Evolutionary conservation across 805 yeast species (phyloP).

Genomic region (Debaryomyces prosopidis): DNA sequence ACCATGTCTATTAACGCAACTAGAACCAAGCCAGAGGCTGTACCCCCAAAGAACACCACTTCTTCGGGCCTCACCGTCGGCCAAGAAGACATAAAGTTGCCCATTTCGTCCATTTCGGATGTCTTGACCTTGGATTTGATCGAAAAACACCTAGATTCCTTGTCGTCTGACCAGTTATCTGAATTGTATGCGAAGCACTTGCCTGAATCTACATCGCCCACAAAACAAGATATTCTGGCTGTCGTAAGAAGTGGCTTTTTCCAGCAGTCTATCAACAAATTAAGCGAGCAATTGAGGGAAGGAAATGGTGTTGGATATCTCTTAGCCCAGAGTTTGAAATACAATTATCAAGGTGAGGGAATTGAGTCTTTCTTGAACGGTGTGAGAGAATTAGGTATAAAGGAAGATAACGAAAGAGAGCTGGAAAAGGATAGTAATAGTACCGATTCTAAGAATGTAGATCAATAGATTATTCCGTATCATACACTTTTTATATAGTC

Average conservation of each 20-base stretch:
- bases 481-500: not conserved
- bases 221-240: slow-evolving; percentile 38
- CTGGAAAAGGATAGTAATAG: too few species aligned
- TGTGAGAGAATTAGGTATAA: slow-evolving; percentile 23
- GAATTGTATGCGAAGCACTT: slow-evolving; percentile 36
- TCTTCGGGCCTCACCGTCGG: not conserved
- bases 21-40: not conserved
- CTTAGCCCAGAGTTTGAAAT: slow-evolving; percentile 49
- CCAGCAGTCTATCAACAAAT: slow-evolving; percentile 39
- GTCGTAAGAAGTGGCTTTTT: slow-evolving; percentile 52
- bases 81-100: slow-evolving; percentile 13
- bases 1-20: slow-evolving; percentile 1
- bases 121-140: slow-evolving; percentile 32
- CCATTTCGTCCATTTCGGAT: slow-evolving; percentile 33
- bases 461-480: not conserved
- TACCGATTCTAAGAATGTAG: too few species aligned
- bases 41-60: not conserved
- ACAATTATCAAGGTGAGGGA: slow-evolving; percentile 56
- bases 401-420: not conserved
- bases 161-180: slow-evolving; percentile 35
- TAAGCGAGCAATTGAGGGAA: slow-evolving; percentile 42
- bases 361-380: slow-evolving; percentile 49
- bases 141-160: slow-evolving; percentile 28
- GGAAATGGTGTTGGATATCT: slow-evolving; percentile 47
- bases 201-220: slow-evolving; percentile 37